phyloP scores from a whole-genome alignment of 2,329 filamentous ascomycete genomes.

The Phyllosticta paracitricarpa region DNA sequence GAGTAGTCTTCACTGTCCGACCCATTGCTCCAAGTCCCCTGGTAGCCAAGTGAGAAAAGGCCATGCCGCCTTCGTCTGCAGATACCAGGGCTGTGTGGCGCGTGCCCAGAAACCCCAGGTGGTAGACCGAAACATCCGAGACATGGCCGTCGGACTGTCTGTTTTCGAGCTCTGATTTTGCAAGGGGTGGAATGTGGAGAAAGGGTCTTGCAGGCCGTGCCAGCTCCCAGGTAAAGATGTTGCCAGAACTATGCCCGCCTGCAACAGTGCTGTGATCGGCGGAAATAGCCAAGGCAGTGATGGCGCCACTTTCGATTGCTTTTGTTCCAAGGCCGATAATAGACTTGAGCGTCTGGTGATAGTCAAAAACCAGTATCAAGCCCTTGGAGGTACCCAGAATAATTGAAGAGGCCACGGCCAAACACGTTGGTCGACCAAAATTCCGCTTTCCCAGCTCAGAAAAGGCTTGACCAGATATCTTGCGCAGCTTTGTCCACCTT shows the following conservation, averaged over 20 bases:
- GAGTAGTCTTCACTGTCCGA: conserved; percentile 75
- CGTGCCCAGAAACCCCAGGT: conserved; percentile 90
- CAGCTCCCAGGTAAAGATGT: conserved; percentile 96
- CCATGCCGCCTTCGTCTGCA: conserved; percentile 91
- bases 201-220: conserved; percentile 75
- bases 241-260: conserved; percentile 78
- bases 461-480: conserved; percentile 80
- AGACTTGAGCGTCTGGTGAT: conserved; percentile 86
- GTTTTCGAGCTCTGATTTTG: conserved; percentile 53
- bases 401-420: conserved; percentile 79
- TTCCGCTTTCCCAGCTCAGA: conserved; percentile 86
- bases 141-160: conserved; percentile 74
- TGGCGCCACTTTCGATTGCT: conserved; percentile 80
- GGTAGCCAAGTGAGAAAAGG: conserved; percentile 92
- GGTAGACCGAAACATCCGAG: conserved; percentile 65
- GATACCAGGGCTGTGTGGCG: conserved; percentile 91
- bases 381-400: conserved; percentile 90
- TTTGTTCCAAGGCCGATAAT: conserved; percentile 92
- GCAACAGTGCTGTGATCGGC: conserved; percentile 90
- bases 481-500: conserved; percentile 86
- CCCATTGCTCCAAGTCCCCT: conserved; percentile 80
- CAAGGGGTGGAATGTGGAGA: conserved; percentile 70
- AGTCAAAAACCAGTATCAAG: conserved; percentile 91
- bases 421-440: conserved; percentile 83
- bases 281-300: conserved; percentile 82